Conservation (phyloP, 768 basidiomycete genomes). For the Pisolithus albus region DNA sequence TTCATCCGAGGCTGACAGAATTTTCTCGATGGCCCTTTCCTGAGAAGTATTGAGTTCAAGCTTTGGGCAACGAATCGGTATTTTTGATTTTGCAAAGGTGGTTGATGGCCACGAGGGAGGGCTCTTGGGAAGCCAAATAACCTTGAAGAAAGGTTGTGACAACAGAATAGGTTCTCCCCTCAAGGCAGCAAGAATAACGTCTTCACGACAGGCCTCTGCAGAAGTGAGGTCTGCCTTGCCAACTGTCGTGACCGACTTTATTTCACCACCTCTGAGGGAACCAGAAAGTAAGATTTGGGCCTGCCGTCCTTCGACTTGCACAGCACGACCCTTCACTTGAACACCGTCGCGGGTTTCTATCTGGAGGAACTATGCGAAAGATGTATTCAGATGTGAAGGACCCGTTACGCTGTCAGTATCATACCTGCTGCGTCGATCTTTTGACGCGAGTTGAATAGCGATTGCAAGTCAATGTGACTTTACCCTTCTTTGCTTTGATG, state of each 20-base stretch:
- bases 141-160: conserved; percentile 18
- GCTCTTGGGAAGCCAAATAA: conserved; percentile 22
- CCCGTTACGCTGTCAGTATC: conserved; percentile 3
- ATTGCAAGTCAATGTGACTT: conserved; percentile 28
- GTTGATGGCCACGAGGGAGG: conserved; percentile 11
- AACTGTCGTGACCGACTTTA: conserved; percentile 39
- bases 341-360: conserved; percentile 10
- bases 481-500: conserved; percentile 22
- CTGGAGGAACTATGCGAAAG: conserved; percentile 9
- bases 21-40: conserved; percentile 18
- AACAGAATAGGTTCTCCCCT: conserved; percentile 12
- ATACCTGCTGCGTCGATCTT: conserved; percentile 33
- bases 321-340: conserved; percentile 13
- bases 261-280: conserved; percentile 9
- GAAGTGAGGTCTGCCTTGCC: conserved; percentile 50
- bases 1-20: conserved; percentile 19
- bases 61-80: conserved; percentile 1
- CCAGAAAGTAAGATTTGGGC: conserved; percentile 25
- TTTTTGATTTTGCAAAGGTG: background rate
- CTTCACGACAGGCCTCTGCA: conserved; percentile 37
- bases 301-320: conserved; percentile 31
- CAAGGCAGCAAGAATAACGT: conserved; percentile 17
- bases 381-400: background rate
- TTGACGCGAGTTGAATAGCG: conserved; percentile 43
- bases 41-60: conserved; percentile 24